Evolutionary conservation across 2,329 filamentous ascomycete species (phyloP).

Genomic region (Ceratocystis alfenasii): DNA sequence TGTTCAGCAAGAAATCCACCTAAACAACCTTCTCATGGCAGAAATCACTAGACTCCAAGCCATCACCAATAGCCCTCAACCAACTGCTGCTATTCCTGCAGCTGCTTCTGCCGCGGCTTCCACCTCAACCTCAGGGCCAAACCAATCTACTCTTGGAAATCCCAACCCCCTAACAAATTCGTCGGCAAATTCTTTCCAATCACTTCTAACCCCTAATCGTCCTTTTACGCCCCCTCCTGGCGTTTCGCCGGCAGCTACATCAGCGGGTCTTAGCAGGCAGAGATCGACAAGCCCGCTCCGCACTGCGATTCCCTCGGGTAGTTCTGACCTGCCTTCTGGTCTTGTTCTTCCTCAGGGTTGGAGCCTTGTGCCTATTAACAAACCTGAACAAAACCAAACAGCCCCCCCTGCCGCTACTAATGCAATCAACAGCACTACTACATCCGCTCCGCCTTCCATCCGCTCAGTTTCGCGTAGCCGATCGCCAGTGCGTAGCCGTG

Average conservation of each 20-base stretch:
- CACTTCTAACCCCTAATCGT: conserved; percentile 24
- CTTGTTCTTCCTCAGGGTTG: conserved; percentile 54
- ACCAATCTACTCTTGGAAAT: conserved; percentile 18
- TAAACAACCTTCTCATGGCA: conserved; percentile 53
- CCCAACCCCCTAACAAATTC: conserved; percentile 21
- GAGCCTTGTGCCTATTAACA: conserved; percentile 47
- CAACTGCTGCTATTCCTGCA: conserved; percentile 26
- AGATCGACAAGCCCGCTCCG: conserved; percentile 20
- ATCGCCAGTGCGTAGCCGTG: conserved; percentile 17
- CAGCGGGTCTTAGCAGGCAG: conserved; percentile 15
- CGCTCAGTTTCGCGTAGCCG: conserved; percentile 19
- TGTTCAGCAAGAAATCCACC: conserved; percentile 54
- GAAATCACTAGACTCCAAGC: conserved; percentile 39
- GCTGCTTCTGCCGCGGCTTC: conserved; percentile 45
- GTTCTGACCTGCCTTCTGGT: conserved; percentile 49
- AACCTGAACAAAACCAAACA: conserved; percentile 38
- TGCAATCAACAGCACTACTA: conserved; percentile 16
- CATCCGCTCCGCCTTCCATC: conserved; percentile 22
- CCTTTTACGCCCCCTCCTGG: conserved; percentile 14
- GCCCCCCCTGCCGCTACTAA: conserved; percentile 24
- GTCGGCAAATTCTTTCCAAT: conserved; percentile 23
- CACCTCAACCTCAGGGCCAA: conserved; percentile 31
- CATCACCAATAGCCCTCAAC: conserved; percentile 37
- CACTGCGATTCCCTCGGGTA: conserved; percentile 45
- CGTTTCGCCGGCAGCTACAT: conserved; percentile 4